These are phyloP conservation scores for Lachancea dasiensis DNA, from an alignment of 805 yeast genomes.

Conservation along the genomic window DNA sequence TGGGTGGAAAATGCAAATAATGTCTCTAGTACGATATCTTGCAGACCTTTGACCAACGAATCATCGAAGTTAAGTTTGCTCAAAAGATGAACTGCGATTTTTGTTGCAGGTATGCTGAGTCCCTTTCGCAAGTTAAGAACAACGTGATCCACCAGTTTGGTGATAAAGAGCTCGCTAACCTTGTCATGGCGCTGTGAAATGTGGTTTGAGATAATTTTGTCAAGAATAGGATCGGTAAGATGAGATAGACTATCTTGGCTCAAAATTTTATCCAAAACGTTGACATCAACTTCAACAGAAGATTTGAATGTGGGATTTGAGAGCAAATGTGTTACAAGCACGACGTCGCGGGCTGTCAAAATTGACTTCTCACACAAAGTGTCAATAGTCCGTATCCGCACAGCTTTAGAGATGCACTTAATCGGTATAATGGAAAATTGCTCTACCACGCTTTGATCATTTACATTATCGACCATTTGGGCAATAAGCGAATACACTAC, in stretches of 20 bases:
- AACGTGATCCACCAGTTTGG: not conserved
- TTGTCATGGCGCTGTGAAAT: slow-evolving; percentile 35
- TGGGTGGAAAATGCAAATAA: not conserved
- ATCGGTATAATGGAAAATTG: slow-evolving; percentile 38
- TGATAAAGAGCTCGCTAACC: slow-evolving; percentile 15
- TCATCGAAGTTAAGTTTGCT: slow-evolving; percentile 1
- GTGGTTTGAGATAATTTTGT: slow-evolving; percentile 38
- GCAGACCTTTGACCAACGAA: not conserved
- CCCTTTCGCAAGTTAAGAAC: not conserved
- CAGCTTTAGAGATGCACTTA: slow-evolving; percentile 40
- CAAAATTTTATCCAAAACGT: slow-evolving; percentile 16
- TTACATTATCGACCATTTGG: slow-evolving; percentile 14
- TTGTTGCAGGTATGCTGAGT: not conserved
- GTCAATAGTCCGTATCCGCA: slow-evolving; percentile 28
- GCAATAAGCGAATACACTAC: slow-evolving; percentile 32
- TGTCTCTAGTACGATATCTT: not conserved
- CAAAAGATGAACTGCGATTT: slow-evolving; percentile 4
- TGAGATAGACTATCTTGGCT: slow-evolving; percentile 9
- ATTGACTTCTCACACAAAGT: slow-evolving; percentile 14
- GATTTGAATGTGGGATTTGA: slow-evolving; percentile 51
- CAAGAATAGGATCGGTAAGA: slow-evolving; percentile 26
- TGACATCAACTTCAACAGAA: slow-evolving; percentile 40
- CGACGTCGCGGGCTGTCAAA: slow-evolving; percentile 8
- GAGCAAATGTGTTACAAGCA: slow-evolving; percentile 37
- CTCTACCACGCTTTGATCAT: slow-evolving; percentile 3